These are phyloP conservation scores for Phytophthora capsici DNA, from an alignment of 352 stramenopile genomes.

Conservation along the genomic window DNA sequence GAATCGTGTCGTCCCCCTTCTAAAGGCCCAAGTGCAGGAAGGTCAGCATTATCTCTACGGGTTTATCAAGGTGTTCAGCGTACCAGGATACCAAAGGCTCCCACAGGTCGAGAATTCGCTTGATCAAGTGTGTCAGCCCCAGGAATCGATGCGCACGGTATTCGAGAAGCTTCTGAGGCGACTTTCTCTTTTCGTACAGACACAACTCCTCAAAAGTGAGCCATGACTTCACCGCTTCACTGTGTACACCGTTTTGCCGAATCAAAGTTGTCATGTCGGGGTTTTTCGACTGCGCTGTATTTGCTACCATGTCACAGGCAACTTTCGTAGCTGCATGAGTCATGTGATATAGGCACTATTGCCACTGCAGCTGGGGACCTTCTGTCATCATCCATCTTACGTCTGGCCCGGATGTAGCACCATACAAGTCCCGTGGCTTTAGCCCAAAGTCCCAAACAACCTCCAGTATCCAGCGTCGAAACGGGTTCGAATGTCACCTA, in stretches of 20 bases:
- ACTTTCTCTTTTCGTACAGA: constrained; percentile 10
- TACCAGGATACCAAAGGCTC: constrained; percentile 10
- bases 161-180: constrained; percentile 4
- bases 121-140: constrained; percentile 2
- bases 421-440: neutral
- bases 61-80: neutral
- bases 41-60: neutral
- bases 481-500: no score
- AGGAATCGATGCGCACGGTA: constrained; percentile 11
- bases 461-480: constrained; percentile 12
- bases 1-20: no score
- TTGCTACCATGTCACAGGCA: constrained; percentile 10
- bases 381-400: constrained; percentile 19
- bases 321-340: constrained; percentile 16
- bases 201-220: constrained; percentile 7
- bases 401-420: neutral
- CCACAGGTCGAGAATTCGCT: constrained; percentile 8
- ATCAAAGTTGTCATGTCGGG: constrained; percentile 13
- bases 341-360: constrained; percentile 8
- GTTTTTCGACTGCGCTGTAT: constrained; percentile 8
- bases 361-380: neutral
- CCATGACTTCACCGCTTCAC: constrained; percentile 13
- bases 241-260: constrained; percentile 4
- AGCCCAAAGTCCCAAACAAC: no score
- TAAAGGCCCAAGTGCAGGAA: no score